Evolutionary conservation across 305 asterid genomes (phyloP).

Genomic region (Lippia alba): DNA sequence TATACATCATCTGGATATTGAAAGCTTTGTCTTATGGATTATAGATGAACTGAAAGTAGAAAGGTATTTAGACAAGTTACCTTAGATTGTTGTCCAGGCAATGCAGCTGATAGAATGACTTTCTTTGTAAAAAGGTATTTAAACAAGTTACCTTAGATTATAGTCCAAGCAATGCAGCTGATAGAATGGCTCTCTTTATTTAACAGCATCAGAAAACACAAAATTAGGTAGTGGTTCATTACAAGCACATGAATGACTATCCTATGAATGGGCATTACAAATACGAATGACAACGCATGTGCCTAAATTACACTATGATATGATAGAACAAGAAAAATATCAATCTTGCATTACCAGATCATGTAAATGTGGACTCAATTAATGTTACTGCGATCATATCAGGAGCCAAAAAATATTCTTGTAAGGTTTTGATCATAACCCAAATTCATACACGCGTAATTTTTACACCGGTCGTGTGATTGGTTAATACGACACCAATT

Average conservation of each 20-base stretch:
- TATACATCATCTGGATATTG: neutral
- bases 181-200: constrained; percentile 84
- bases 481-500: neutral
- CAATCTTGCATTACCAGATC: neutral
- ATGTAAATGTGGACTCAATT: neutral
- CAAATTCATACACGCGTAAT: neutral
- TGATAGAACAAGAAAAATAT: constrained; percentile 5
- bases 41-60: neutral
- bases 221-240: constrained; percentile 7
- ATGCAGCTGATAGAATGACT: constrained; percentile 81
- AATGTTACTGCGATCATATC: neutral
- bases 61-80: constrained; percentile 41
- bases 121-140: constrained; percentile 52
- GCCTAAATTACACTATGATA: neutral
- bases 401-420: neutral
- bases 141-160: too few species aligned
- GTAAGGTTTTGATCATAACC: constrained; percentile 4
- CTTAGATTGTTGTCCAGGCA: constrained; percentile 83
- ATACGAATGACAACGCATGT: neutral
- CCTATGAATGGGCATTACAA: neutral
- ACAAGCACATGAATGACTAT: neutral
- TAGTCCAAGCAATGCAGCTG: constrained; percentile 84
- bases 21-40: neutral
- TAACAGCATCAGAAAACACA: constrained; percentile 7
- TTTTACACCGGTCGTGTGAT: neutral